Conservation (phyloP, 371 early-diverging fungal genomes). For the Hamiltosporidium magnivora region DNA sequence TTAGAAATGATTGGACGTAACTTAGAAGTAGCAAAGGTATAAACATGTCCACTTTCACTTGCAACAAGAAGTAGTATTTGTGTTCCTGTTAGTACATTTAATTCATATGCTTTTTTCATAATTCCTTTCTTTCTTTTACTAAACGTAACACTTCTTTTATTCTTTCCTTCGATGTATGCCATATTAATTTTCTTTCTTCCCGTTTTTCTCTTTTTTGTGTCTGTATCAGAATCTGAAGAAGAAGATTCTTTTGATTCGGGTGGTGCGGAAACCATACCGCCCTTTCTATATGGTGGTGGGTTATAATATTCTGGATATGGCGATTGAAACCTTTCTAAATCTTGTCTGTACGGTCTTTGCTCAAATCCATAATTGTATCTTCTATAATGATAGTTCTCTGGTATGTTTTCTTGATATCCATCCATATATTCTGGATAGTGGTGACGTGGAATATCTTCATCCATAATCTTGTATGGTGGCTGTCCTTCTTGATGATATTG, state of each 20-base stretch:
- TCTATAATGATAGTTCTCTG: not conserved
- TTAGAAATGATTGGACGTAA: conserved; percentile 80
- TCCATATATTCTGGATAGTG: no score
- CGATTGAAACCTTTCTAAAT: not conserved
- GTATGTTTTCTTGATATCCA: no score
- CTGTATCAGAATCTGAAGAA: conserved; percentile 5
- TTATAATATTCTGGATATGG: not conserved
- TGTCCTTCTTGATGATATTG: no score
- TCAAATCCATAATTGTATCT: not conserved
- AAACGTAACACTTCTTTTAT: conserved; percentile 83
- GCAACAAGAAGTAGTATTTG: conserved; percentile 83
- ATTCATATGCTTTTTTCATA: conserved; percentile 95
- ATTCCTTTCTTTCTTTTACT: conserved; percentile 92
- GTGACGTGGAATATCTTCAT: no score
- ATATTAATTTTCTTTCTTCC: conserved; percentile 87
- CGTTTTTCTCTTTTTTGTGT: not conserved
- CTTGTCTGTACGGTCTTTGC: not conserved
- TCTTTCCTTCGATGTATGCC: conserved; percentile 84
- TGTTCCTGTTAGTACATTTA: conserved; percentile 81
- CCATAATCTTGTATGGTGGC: no score
- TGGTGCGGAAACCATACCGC: no score
- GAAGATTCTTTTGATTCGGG: no score
- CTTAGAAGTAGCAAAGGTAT: conserved; percentile 88
- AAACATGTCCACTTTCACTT: conserved; percentile 86
- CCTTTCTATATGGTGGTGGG: not conserved